phyloP scores from a whole-genome alignment of 768 basidiomycete species.

The Naganishia vishniacii region DNA sequence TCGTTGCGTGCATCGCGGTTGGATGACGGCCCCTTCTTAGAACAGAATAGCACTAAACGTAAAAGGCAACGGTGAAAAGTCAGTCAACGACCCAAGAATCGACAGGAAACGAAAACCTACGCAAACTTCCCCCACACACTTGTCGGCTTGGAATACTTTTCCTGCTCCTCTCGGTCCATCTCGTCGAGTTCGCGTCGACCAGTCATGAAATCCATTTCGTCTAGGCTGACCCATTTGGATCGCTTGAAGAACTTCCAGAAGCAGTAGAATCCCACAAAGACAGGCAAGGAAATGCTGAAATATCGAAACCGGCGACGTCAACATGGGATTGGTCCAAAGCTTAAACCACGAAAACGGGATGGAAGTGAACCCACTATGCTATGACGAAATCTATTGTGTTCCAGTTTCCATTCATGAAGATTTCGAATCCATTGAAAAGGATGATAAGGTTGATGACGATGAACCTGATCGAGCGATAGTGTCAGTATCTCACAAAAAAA shows the following conservation, averaged over 20 bases:
- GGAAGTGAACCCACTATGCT: conserved; percentile 33
- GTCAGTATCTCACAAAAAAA: no score
- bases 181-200: conserved; percentile 47
- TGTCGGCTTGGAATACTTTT: conserved; percentile 32
- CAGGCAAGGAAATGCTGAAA: conserved; percentile 37
- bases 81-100: not conserved
- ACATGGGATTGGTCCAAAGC: not conserved
- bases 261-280: conserved; percentile 46
- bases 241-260: conserved; percentile 49
- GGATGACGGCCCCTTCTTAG: not conserved
- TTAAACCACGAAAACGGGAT: not conserved
- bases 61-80: not conserved
- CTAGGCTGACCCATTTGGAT: conserved; percentile 39
- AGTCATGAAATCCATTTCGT: conserved; percentile 47
- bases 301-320: not conserved
- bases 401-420: conserved; percentile 50
- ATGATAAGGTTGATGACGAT: conserved; percentile 44
- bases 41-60: not conserved
- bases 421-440: conserved; percentile 38
- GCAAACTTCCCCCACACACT: conserved; percentile 35
- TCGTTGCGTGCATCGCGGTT: not conserved
- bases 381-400: conserved; percentile 45
- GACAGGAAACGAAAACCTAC: conserved; percentile 16
- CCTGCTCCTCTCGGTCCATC: conserved; percentile 38
- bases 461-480: conserved; percentile 27